Conservation (phyloP, 768 basidiomycete genomes). For the Chalciporus sphaerocephalus region DNA sequence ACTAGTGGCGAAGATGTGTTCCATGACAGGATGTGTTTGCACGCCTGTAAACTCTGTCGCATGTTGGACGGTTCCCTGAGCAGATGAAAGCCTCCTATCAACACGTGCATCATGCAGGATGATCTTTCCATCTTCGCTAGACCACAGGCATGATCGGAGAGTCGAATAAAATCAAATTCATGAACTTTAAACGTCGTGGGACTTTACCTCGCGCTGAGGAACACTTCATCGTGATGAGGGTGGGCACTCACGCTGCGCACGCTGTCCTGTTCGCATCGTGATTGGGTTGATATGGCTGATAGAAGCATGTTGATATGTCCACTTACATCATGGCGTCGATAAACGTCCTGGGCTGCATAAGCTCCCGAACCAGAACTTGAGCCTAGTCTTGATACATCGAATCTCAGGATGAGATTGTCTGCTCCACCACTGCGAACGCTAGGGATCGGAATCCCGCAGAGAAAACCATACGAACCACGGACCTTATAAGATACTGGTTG, state of each 20-base stretch:
- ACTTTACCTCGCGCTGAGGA: conserved; percentile 63
- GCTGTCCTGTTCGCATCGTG: conserved; percentile 45
- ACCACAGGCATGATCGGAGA: conserved; percentile 16
- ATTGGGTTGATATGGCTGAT: conserved; percentile 17
- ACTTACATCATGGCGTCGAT: conserved; percentile 32
- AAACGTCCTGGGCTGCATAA: conserved; percentile 21
- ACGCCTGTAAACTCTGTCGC: conserved; percentile 57
- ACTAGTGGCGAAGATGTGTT: conserved; percentile 65
- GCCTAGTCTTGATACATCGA: conserved; percentile 43
- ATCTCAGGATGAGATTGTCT: conserved; percentile 48
- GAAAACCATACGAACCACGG: conserved; percentile 29
- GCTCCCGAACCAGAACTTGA: conserved; percentile 7
- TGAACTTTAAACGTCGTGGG: conserved; percentile 11
- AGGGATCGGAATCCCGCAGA: conserved; percentile 5
- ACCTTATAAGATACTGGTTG: conserved; percentile 65
- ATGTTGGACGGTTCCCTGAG: conserved; percentile 52
- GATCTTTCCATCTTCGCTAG: conserved; percentile 69
- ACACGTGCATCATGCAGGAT: conserved; percentile 57
- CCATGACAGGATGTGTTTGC: conserved; percentile 63
- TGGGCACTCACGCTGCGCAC: conserved; percentile 65
- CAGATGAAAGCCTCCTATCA: conserved; percentile 30
- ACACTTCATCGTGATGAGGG: conserved; percentile 61
- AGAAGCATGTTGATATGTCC: conserved; percentile 11
- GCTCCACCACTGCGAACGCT: conserved; percentile 47
- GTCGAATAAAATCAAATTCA: conserved; percentile 12